Conservation (phyloP, 805 yeast genomes). For the Vanderwaltozyma polyspora region DNA sequence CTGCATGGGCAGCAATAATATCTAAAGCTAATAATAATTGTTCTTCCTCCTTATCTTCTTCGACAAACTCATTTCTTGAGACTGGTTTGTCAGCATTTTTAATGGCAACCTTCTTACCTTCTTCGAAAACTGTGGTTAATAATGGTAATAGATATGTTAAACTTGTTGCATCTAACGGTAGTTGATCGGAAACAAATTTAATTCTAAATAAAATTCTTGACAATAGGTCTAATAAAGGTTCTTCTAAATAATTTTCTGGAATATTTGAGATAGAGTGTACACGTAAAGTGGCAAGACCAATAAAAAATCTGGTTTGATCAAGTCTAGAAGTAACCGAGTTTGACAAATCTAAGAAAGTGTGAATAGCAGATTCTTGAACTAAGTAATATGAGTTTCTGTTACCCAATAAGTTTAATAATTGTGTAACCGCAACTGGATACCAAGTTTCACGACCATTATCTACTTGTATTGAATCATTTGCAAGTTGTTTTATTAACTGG, state of each 20-base stretch:
- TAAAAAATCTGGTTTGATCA: conserved; percentile 37
- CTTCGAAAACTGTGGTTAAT: conserved; percentile 52
- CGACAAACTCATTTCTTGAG: conserved; percentile 56
- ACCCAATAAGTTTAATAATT: conserved; percentile 36
- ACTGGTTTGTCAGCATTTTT: conserved; percentile 41
- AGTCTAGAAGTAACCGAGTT: conserved; percentile 40
- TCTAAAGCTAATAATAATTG: conserved; percentile 68
- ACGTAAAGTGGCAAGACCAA: conserved; percentile 66
- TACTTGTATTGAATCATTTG: conserved; percentile 36
- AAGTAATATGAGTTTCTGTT: conserved; percentile 27
- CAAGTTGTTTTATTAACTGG: conserved; percentile 42
- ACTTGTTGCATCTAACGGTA: conserved; percentile 55
- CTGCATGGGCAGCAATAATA: conserved; percentile 58
- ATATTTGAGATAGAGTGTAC: conserved; percentile 36
- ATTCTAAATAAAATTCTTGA: conserved; percentile 64
- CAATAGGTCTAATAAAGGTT: conserved; percentile 41
- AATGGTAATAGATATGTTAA: conserved; percentile 70
- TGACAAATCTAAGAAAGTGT: conserved; percentile 46
- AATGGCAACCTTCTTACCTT: conserved; percentile 48
- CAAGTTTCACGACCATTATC: conserved; percentile 59
- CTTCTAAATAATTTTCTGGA: conserved; percentile 37
- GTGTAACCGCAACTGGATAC: conserved; percentile 57
- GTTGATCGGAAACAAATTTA: conserved; percentile 63
- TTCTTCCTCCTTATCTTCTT: conserved; percentile 84
- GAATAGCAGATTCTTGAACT: conserved; percentile 34